Conservation (phyloP, 1,284 basidiomycete species). For the Schizopora paradoxa region DNA sequence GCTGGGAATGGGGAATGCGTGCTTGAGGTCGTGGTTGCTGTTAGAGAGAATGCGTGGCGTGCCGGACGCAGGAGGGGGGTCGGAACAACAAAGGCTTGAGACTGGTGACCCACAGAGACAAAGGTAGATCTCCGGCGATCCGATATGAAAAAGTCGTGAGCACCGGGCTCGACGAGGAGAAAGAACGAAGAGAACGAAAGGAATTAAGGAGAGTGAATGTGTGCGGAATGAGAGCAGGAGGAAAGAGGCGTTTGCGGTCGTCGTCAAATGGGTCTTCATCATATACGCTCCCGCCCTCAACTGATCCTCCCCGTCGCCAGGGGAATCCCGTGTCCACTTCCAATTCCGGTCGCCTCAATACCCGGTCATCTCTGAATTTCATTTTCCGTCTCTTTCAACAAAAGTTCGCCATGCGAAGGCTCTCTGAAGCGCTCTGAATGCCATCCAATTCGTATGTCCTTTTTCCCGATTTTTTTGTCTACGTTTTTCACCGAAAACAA, state of each 20-base stretch:
- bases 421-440: too few species aligned
- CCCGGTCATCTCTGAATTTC: too few species aligned
- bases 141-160: slow-evolving; percentile 4
- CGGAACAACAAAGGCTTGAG: background rate
- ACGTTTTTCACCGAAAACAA: too few species aligned
- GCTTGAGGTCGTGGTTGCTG: background rate
- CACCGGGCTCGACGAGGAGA: slow-evolving; percentile 15
- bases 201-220: slow-evolving; percentile 9
- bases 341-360: too few species aligned
- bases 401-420: too few species aligned
- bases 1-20: slow-evolving; percentile 14
- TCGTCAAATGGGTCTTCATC: too few species aligned
- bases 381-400: too few species aligned
- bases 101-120: slow-evolving; percentile 1
- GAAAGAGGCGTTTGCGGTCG: slow-evolving; percentile 1
- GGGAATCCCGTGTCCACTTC: too few species aligned
- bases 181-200: slow-evolving; percentile 1
- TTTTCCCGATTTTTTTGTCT: too few species aligned
- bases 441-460: too few species aligned
- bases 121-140: background rate
- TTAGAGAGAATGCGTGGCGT: slow-evolving; percentile 11
- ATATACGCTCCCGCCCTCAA: too few species aligned
- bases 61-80: slow-evolving; percentile 15
- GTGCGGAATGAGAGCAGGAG: slow-evolving; percentile 2
- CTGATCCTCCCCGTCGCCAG: too few species aligned